Evolutionary conservation across 2,329 filamentous ascomycete genomes (phyloP), one percentile per base, ranked within the genome.

Genomic region (Ophiostoma himal-ulmi): DNA sequence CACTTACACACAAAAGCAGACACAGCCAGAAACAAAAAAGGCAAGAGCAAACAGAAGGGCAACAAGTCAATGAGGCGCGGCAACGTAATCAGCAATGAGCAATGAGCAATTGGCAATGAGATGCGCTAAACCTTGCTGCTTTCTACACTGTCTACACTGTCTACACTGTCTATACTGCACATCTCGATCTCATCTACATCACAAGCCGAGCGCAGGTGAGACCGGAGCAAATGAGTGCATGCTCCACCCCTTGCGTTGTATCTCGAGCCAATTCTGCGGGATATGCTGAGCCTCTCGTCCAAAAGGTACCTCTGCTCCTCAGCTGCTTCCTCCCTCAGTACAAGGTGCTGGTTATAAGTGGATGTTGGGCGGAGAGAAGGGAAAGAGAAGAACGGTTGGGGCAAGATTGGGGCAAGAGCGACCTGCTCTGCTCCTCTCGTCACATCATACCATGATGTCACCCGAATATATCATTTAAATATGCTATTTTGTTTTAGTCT

Each of bases 401-500:
- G 22, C 52, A 26, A 26, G 52, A 26, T 57, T 57, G 52, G 52
- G 22, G 22, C 52, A 26, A 26, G 52, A 26, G 44, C 44, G 14
- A 13, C 37, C 44, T 48, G 44, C 17, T 17, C 10, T 39, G 37
- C 37, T 39, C 37, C 41, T 22, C n/a, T 26, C 17, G 52, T 54
- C 52, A 57, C 52, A 57, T 57, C 52, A 57, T 57, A 26, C 52
- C 26, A 57, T 57, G 52, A 57, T 57, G 52, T 57, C 52, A 57
- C 52, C 30, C 8, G 52, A 22, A 57, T 57, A 26, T 11, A 11
- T 1, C 26, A 57, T 57, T 57, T 57, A 57, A 26, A 26, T 14
- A 13, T 57, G 22, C 52, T 57, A 57, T 57, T 57, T 57, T 26
- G 1, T 57, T 57, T 57, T 57, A 22, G 22, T 57, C 52, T 57